Percentiles rank a stretch among this genome's conserved stretches.
phyloP scores from a whole-genome alignment of 2,329 filamentous ascomycete species.

The Colletotrichum australisinense region DNA sequence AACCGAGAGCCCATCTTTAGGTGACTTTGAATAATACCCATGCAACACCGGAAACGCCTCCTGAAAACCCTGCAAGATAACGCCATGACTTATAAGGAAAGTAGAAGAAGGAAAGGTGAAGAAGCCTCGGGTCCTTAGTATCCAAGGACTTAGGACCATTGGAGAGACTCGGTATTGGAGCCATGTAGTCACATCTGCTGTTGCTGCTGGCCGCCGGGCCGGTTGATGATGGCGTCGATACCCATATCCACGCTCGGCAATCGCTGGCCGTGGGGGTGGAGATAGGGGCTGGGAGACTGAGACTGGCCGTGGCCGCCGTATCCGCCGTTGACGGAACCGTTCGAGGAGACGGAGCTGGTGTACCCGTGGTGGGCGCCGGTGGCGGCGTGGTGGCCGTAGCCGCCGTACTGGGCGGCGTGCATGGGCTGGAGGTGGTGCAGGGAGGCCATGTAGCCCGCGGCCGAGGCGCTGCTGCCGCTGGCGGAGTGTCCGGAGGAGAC shows the following conservation, averaged over 20 bases:
- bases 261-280: slow-evolving; percentile 53
- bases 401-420: slow-evolving; percentile 38
- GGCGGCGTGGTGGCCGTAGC: slow-evolving; percentile 40
- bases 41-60: slow-evolving; percentile 23
- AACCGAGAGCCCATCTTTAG: background rate
- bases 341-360: slow-evolving; percentile 66
- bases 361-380: slow-evolving; percentile 53
- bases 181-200: slow-evolving; percentile 28
- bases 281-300: slow-evolving; percentile 39
- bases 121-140: background rate
- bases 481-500: slow-evolving; percentile 57
- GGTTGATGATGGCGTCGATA: slow-evolving; percentile 69
- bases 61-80: background rate
- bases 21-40: background rate
- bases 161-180: background rate
- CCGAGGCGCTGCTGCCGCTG: slow-evolving; percentile 47
- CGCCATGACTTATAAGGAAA: slow-evolving; percentile 16
- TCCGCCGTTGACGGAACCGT: slow-evolving; percentile 48
- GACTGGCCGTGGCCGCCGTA: slow-evolving; percentile 39
- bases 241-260: slow-evolving; percentile 70
- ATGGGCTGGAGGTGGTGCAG: slow-evolving; percentile 42
- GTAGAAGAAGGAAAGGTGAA: background rate
- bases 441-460: slow-evolving; percentile 43
- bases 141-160: background rate
- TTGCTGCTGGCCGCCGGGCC: slow-evolving; percentile 47